Conservation (phyloP, 2,329 filamentous ascomycete genomes). For the Phaeomoniella chlamydospora region DNA sequence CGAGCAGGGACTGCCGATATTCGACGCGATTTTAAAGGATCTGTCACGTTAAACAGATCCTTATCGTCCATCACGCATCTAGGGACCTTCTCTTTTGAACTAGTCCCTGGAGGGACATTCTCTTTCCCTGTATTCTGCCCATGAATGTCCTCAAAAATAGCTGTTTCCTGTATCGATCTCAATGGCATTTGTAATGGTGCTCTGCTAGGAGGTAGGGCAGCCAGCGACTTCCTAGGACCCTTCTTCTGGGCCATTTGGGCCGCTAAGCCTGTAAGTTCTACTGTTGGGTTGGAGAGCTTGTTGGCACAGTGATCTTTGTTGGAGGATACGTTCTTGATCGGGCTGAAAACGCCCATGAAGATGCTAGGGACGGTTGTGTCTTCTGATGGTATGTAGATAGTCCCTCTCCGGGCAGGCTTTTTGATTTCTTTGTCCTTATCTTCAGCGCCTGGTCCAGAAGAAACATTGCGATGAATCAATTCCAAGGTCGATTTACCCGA, state of each 20-base stretch:
- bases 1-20: not conserved
- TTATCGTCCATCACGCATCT: constrained; percentile 15
- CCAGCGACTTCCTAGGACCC: constrained; percentile 12
- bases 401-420: constrained; percentile 19
- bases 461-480: not conserved
- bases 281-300: constrained; percentile 2
- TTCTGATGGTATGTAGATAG: constrained; percentile 26
- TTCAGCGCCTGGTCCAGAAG: constrained; percentile 1
- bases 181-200: constrained; percentile 32
- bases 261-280: constrained; percentile 18
- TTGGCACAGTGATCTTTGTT: not conserved
- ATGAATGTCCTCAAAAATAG: constrained; percentile 27
- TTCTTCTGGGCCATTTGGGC: constrained; percentile 18
- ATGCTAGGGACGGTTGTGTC: constrained; percentile 25
- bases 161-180: constrained; percentile 23
- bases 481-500: not conserved
- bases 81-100: constrained; percentile 10
- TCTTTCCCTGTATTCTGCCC: constrained; percentile 47
- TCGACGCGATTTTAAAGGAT: constrained; percentile 10
- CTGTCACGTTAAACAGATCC: constrained; percentile 10
- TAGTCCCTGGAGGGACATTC: constrained; percentile 39
- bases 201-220: constrained; percentile 15
- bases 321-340: constrained; percentile 16
- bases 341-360: constrained; percentile 29
- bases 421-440: constrained; percentile 9